A percentile compares a stretch with the other conserved stretches of the same genome.
Evolutionary conservation across 257 asterid genomes (phyloP).

Genomic region (Paulownia fortunei): DNA sequence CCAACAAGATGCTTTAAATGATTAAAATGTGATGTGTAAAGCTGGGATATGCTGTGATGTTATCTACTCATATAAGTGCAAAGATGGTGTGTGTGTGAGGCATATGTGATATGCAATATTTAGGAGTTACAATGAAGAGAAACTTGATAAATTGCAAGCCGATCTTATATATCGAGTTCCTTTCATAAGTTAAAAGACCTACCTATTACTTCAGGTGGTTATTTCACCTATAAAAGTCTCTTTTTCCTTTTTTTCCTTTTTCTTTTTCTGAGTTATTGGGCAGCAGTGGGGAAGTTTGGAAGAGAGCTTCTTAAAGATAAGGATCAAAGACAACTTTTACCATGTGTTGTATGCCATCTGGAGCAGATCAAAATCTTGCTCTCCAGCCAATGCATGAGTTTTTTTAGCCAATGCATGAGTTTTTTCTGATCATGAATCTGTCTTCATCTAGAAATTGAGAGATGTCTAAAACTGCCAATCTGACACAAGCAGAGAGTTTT

Average conservation of each 20-base stretch:
- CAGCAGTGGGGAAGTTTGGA: background rate
- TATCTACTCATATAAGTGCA: background rate
- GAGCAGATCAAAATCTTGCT: background rate
- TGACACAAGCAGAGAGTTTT: background rate
- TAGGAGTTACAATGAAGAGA: constrained; percentile 3
- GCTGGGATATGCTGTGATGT: background rate
- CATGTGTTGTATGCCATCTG: background rate
- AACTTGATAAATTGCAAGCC: background rate
- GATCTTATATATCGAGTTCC: background rate
- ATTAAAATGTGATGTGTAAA: background rate
- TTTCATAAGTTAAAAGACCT: background rate
- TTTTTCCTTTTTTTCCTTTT: background rate
- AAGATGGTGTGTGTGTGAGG: background rate
- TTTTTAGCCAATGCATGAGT: too few relatives aligned
- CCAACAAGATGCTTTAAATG: background rate
- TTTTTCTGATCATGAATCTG: background rate
- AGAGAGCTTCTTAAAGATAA: background rate
- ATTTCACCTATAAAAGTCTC: background rate
- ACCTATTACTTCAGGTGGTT: background rate
- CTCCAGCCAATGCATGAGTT: background rate
- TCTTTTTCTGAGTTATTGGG: background rate
- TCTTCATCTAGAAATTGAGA: background rate
- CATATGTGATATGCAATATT: background rate
- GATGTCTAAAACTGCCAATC: background rate
- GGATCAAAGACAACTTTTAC: background rate